A percentile compares a stretch with the other conserved stretches of the same genome.
Conservation (phyloP, 441 rosid species). For the Rhodomyrtus psidioides region DNA sequence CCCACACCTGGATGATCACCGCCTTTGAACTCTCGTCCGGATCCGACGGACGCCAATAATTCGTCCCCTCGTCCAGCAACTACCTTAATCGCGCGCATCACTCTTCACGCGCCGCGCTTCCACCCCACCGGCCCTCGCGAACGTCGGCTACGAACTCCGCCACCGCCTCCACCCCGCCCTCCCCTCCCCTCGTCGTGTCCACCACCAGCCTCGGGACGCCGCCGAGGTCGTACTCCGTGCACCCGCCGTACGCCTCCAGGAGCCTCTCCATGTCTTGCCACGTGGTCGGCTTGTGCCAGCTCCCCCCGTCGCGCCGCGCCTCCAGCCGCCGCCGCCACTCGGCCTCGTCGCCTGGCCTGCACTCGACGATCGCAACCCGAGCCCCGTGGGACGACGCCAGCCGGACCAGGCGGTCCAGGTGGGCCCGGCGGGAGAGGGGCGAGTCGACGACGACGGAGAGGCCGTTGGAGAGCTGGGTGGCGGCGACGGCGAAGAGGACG, state of each 20-base stretch:
- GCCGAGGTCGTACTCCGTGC: constrained; percentile 47
- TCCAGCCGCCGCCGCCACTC: constrained; percentile 50
- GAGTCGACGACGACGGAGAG: constrained; percentile 49
- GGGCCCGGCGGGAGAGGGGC: constrained; percentile 40
- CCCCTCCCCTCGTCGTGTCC: constrained; percentile 31
- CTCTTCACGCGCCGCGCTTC: neutral
- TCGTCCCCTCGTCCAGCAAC: neutral
- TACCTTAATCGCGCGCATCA: neutral
- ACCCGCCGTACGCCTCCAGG: constrained; percentile 42
- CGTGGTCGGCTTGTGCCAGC: constrained; percentile 64
- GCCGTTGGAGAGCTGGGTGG: constrained; percentile 48
- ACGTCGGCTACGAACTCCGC: constrained; percentile 25
- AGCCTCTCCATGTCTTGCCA: constrained; percentile 52
- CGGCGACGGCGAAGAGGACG: constrained; percentile 31
- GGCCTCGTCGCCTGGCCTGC: constrained; percentile 36
- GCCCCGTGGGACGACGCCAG: constrained; percentile 26
- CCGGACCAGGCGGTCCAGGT: constrained; percentile 29
- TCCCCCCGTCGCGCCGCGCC: constrained; percentile 22
- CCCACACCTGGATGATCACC: neutral
- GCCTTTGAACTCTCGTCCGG: neutral
- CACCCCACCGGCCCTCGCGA: neutral
- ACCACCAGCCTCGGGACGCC: constrained; percentile 38
- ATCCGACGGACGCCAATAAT: neutral
- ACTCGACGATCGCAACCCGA: constrained; percentile 36
- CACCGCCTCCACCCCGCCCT: constrained; percentile 10